Percentiles rank a stretch among this genome's conserved stretches.
phyloP scores from a whole-genome alignment of 352 stramenopile genomes.

The Pythium aristosporum region DNA sequence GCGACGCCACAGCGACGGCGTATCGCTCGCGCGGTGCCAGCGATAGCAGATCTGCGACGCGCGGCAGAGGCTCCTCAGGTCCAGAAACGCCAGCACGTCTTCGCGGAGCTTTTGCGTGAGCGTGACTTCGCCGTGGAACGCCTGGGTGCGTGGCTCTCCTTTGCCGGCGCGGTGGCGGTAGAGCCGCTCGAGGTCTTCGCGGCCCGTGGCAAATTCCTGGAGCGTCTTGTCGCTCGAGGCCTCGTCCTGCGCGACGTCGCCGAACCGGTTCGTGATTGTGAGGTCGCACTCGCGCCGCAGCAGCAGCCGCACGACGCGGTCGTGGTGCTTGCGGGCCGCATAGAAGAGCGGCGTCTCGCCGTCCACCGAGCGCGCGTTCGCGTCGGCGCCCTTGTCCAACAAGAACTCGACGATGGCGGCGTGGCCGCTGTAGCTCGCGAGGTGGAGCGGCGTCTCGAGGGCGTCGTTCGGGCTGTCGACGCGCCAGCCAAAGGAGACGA shows the following conservation, averaged over 20 bases:
- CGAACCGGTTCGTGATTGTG: constrained; percentile 51
- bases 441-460: constrained; percentile 65
- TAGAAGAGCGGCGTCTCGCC: constrained; percentile 77
- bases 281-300: constrained; percentile 66
- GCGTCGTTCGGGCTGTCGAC: constrained; percentile 46
- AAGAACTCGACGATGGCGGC: constrained; percentile 53
- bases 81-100: constrained; percentile 59
- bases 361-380: constrained; percentile 52
- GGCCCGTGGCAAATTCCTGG: constrained; percentile 48
- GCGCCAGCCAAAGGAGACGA: constrained; percentile 66
- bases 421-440: constrained; percentile 67
- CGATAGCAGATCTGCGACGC: constrained; percentile 62
- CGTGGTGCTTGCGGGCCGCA: constrained; percentile 61
- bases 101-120: constrained; percentile 57
- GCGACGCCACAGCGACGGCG: constrained; percentile 52
- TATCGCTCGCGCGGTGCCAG: constrained; percentile 76
- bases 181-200: constrained; percentile 45
- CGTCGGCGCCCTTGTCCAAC: constrained; percentile 52
- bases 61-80: constrained; percentile 56
- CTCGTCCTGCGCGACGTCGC: constrained; percentile 71
- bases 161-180: constrained; percentile 8
- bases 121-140: constrained; percentile 12
- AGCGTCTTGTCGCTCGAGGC: constrained; percentile 47
- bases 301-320: constrained; percentile 59
- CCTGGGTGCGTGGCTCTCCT: background rate